Evolutionary conservation across 805 yeast species (phyloP).

Genomic region (Scheffersomyces stipitis): DNA sequence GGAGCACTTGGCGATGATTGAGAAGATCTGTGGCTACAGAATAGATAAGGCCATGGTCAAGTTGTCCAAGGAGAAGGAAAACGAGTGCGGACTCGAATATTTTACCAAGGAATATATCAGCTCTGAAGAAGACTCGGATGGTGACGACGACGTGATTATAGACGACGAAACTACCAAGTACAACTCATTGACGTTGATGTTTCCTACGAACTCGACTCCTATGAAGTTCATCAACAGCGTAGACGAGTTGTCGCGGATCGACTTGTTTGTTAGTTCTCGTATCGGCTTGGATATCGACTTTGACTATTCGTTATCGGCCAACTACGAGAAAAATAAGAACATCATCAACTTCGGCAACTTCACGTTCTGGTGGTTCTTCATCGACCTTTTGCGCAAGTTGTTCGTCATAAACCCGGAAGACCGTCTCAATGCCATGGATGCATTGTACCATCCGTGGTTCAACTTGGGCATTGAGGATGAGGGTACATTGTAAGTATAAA

Average conservation of each 20-base stretch:
- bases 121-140: constrained; percentile 11
- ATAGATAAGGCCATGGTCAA: constrained; percentile 47
- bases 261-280: constrained; percentile 41
- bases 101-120: constrained; percentile 27
- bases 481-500: constrained; percentile 32
- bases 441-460: constrained; percentile 49
- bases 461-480: constrained; percentile 48
- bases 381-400: constrained; percentile 38
- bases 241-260: constrained; percentile 41
- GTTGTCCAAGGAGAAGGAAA: constrained; percentile 30
- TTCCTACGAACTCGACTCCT: constrained; percentile 41
- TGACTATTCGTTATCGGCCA: constrained; percentile 37
- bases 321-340: constrained; percentile 37
- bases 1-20: constrained; percentile 95
- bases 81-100: constrained; percentile 41
- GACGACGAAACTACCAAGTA: constrained; percentile 29
- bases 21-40: constrained; percentile 62
- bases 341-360: constrained; percentile 59
- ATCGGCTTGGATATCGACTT: constrained; percentile 40
- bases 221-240: constrained; percentile 40
- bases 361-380: constrained; percentile 80
- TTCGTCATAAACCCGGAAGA: constrained; percentile 40
- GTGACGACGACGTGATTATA: constrained; percentile 29
- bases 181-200: constrained; percentile 29
- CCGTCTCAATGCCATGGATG: constrained; percentile 41